Base-by-base conservation (phyloP, 192 early-diverging fungal species). In the Rhizoclosmatium sp. region DNA sequence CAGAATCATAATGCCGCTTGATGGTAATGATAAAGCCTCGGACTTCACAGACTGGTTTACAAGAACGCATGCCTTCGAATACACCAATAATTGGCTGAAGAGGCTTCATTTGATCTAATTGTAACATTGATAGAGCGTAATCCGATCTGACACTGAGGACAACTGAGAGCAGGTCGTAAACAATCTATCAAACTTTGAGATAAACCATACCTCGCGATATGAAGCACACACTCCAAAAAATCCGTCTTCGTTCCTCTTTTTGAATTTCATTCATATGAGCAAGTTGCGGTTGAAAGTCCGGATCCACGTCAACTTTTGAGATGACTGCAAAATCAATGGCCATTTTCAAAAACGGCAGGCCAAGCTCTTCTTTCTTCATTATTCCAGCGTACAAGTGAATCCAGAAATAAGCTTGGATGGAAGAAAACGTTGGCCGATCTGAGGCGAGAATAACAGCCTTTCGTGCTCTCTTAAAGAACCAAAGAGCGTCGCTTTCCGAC, bases 201-300 rank as follows among this genome's bases (percentile, higher is more conserved):
- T 39, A 40, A 31, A 31, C 31, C 31, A 31, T 31, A 31, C 31
- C 31, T 31, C 31, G 31, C 31, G 31, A 31, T 31, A 31, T 31
- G 31, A 31, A 31, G 31, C 31, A 31, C 31, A n/a, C n/a, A 39
- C 14, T n/a, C 67, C 67, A 69, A 44, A 69, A 69, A 12, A 23
- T 23, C 14, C 67, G 7, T 69, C 67, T 21, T 10, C 67, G 40
- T 16, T 69, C 67, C 46, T 69, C 67, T 19, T 47, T 40, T 69
- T 69, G 40, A 47, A 14, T 12, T 47, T 69, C 67, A 47, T 9
- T n/a, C n/a, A 69, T 16, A 12, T 69, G 39, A 12, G 46, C 14
- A 47, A 45, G 67, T 10, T 41, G 1, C n/a, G 67, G 67, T 5
- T 23, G 46, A 46, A 16, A 7, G 44, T 69, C 67, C 16, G 67